phyloP scores from a whole-genome alignment of 306 rosid species.

The Oxytropis ochrocephala region DNA sequence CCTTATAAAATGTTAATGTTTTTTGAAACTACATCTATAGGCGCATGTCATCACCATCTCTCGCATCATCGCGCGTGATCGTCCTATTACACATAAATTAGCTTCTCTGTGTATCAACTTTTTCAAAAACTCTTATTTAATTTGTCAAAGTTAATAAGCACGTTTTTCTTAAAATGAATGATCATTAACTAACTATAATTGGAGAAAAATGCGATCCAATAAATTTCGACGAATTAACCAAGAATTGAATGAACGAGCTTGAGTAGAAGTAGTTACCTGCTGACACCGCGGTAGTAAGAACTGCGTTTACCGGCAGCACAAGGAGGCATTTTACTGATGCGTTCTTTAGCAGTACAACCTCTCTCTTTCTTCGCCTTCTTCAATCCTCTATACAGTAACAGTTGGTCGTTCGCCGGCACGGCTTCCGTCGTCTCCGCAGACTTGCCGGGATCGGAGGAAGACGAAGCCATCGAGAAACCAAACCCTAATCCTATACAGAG shows the following conservation, averaged over 20 bases:
- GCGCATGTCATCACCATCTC: too few species aligned
- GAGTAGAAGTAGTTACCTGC: conserved; percentile 47
- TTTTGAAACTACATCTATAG: too few species aligned
- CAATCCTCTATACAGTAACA: conserved; percentile 66
- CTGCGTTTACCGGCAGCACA: conserved; percentile 97
- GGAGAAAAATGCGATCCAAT: too few species aligned
- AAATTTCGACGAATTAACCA: too few species aligned
- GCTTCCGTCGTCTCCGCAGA: conserved; percentile 31
- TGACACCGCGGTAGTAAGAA: conserved; percentile 96
- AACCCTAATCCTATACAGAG: conserved; percentile 26
- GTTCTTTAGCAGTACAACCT: conserved; percentile 94
- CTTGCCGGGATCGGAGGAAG: conserved; percentile 81
- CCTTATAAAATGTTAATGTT: too few species aligned
- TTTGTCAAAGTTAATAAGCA: too few species aligned
- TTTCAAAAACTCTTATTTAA: too few species aligned
- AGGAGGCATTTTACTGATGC: conserved; percentile 99
- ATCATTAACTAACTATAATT: too few species aligned
- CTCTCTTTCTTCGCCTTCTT: conserved; percentile 93
- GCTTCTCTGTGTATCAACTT: too few species aligned
- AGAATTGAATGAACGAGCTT: background rate
- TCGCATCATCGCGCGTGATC: too few species aligned
- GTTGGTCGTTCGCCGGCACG: conserved; percentile 52
- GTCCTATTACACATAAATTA: too few species aligned
- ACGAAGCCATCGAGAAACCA: conserved; percentile 63
- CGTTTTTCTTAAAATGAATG: too few species aligned